Base-by-base conservation (phyloP, 148 eudicot genomes). In the Talinum fruticosum region DNA sequence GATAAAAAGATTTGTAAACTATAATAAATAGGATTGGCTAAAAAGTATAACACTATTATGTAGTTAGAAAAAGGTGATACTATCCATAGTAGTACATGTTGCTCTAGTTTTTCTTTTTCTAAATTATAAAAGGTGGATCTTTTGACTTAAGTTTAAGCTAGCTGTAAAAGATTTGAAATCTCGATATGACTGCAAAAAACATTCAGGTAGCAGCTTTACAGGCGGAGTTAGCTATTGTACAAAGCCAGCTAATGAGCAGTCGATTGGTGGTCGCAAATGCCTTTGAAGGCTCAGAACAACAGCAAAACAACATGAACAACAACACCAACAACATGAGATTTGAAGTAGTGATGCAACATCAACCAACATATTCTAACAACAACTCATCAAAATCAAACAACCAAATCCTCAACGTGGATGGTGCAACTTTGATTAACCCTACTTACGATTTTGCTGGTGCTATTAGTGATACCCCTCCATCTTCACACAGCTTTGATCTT, bases 291-390 rank as follows among this genome's bases (percentile, higher is more conserved):
- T 65, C 94, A 7, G 85, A 87, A 5, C 85, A 73, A 6, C 86
- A 80, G 5, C 85, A 57, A n/a, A 74, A 3, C 85, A 82, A 19
- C 86, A 70, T 19, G 75, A 81, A 28, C 80, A 73, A 37, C 34
- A 33, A 6, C 71, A 69, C 8, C 66, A 66, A 37, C 83, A 82
- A 23, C 8, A 73, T 73, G 19, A 34, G 74, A 59, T 69, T 53
- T 26, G 84, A 73, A 73, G 29, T 73, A 73, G 29, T 73, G 49
- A 66, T 72, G 53, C 70, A 72, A n/a, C 49, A 80, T 34, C 93
- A 89, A 74, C 93, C 92, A 41, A 61, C 91, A 2, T 93, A 91
- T 69, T 93, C 94, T 26, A 91, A 88, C 62, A 88, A 87, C 85
- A 85, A 81, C 66, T 90, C 94, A 8, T 84, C 94, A 0, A 86